Evolutionary conservation across 805 yeast genomes (phyloP), one percentile per base, ranked within the genome.

Genomic region (Metschnikowia cerradonensis): DNA sequence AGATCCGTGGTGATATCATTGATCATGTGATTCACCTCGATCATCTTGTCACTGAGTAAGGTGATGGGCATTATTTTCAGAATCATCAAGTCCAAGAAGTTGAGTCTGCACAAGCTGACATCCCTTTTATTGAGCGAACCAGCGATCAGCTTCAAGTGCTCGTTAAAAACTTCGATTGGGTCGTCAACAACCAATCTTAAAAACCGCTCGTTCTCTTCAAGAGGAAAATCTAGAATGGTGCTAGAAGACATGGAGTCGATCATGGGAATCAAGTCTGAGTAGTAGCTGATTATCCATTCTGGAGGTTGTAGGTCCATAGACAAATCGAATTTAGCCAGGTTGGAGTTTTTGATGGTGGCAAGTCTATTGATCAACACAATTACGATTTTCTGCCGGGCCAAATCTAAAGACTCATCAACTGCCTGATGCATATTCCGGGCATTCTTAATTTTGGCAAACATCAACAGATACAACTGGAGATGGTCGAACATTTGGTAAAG

Each of bases 251-350:
- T 60, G 51, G 56, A 53, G 53, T 81, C 82, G 53, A 86, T 76
- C 1, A 88, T 66, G 1, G 81, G 81, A 50, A 84, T 72, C 30
- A 86, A 71, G 14, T 81, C 85, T 0, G 80, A 70, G 44, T 86
- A 76, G 57, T 84, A 82, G n/a, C 81, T 84, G 45, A 79, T 71
- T 20, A 88, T 68, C 90, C 95, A 91, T 52, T 88, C 95, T 0
- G 97, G 96, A 4, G 96, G 83, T 53, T 84, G 80, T 20, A 88
- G 70, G 53, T 88, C 88, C 30, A 76, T 77, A 47, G 71, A 72
- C 60, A 60, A 67, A 37, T 72, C 77, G 19, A 72, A 56, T 47
- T 69, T 68, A 2, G 77, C 76, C 67, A 61, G 69, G 51, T 69
- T 72, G 32, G 73, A 69, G 23, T 61, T 60, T 34, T 53, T 54